phyloP scores from a whole-genome alignment of 768 basidiomycete genomes.

The Amanita molliuscula region DNA sequence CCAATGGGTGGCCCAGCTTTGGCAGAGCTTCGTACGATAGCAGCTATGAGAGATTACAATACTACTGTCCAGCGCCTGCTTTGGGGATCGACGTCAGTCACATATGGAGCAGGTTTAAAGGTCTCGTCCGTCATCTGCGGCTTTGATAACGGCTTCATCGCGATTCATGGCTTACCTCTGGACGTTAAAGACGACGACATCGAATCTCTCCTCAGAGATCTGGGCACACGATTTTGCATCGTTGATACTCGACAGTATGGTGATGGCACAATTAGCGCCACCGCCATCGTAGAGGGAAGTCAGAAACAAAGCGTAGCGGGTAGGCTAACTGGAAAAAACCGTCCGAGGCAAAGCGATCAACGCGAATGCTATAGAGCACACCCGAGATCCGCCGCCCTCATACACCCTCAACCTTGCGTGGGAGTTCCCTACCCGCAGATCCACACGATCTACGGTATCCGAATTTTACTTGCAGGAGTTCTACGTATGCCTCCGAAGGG shows the following conservation, averaged over 20 bases:
- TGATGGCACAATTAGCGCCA: conserved; percentile 2
- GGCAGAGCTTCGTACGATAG: background rate
- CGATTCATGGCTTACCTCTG: conserved; percentile 9
- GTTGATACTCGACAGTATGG: conserved; percentile 8
- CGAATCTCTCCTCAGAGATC: conserved; percentile 7
- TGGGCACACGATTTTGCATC: conserved; percentile 11
- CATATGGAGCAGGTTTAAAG: conserved; percentile 14
- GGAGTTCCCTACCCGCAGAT: background rate
- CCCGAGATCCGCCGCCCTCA: background rate
- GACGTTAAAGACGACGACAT: conserved; percentile 8
- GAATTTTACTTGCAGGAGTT: conserved; percentile 1
- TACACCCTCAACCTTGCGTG: background rate
- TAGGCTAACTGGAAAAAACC: background rate
- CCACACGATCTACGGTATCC: background rate
- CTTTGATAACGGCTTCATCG: conserved; percentile 10
- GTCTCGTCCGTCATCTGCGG: conserved; percentile 9
- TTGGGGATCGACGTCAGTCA: conserved; percentile 9
- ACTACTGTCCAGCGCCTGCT: background rate
- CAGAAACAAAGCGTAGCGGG: background rate
- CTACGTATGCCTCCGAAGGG: conserved; percentile 1
- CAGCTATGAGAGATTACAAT: background rate
- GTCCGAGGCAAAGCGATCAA: background rate
- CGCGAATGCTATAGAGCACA: background rate
- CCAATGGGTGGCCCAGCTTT: background rate
- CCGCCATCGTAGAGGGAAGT: background rate